Base-by-base conservation (phyloP, 164 flowering plant species). In the Nymphaea colorata region DNA sequence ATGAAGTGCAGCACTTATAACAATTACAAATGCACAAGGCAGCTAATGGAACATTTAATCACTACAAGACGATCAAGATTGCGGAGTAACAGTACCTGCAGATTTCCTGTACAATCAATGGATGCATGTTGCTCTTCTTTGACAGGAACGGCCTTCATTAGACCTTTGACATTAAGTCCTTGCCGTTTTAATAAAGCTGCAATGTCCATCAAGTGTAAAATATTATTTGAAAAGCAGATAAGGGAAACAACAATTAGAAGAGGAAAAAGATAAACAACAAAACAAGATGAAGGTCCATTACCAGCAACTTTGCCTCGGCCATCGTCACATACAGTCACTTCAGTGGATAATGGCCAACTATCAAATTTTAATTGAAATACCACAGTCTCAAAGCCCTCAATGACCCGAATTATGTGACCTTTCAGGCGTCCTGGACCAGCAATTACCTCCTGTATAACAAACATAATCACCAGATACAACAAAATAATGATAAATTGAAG, bases 301-400 rank as follows among this genome's bases (percentile, higher is more conserved):
- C 99, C 98, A 71, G 99, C 99, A 70, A 95, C 98, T 79, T 89
- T 92, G 78, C 99, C 94, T 81, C 97, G 80, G 61, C 98, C 97
- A 82, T 90, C 96, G 80, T 95, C 98, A 47, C 98, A 79, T 12
- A 86, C 93, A 60, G 91, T 68, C 41, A 87, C 94, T 71, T 82
- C 78, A 74, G 78, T 76, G 51, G 85, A 76, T 69, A 82, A 81
- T 67, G 99, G 95, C 99, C 99, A 95, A 41, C 85, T 78, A 70
- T 83, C 84, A 79, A 95, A 95, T 76, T 85, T 87, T 16, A 93
- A 87, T 17, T 86, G 80, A 72, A 95, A 92, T 71, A 77, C 67
- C 66, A 89, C 94, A 3, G 98, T 89, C 80, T 95, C 99, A 80
- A 92, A 92, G 64, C 98, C 98, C 78, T 95, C 99, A 71, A 95